These are phyloP conservation scores for Alternaria postmessia DNA, from an alignment of 2,329 filamentous ascomycete genomes.

Conservation along the genomic window DNA sequence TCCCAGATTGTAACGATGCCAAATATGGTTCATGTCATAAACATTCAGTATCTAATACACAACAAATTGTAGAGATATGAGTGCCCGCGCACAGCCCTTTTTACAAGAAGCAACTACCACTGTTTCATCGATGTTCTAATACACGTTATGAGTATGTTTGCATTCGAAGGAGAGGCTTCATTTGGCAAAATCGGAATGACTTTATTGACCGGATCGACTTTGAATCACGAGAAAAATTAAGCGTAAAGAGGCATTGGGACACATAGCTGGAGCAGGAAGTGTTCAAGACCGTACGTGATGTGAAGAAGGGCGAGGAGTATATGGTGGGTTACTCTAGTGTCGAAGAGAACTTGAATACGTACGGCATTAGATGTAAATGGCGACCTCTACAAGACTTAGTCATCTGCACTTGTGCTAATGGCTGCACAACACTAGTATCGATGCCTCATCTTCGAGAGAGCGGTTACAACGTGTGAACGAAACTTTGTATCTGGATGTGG, in stretches of 20 bases:
- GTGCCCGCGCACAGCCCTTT: too few relatives aligned
- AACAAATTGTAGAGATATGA: too few relatives aligned
- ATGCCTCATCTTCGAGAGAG: neutral
- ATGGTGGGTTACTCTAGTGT: neutral
- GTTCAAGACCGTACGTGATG: neutral
- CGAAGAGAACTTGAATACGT: neutral
- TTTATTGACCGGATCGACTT: neutral
- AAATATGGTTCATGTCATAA: too few relatives aligned
- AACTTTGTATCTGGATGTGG: neutral
- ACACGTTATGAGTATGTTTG: too few relatives aligned
- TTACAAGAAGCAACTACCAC: too few relatives aligned
- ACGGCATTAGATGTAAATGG: neutral
- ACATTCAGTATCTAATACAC: too few relatives aligned
- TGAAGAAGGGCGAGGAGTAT: neutral
- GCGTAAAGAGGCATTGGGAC: neutral
- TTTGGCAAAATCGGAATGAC: too few relatives aligned
- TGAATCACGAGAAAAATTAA: neutral
- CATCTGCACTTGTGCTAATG: neutral
- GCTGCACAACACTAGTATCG: neutral
- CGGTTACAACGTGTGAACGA: accelerated
- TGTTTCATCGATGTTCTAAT: too few relatives aligned
- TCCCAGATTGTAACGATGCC: too few relatives aligned
- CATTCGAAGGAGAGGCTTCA: too few relatives aligned
- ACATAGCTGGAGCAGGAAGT: neutral
- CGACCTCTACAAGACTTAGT: neutral